Evolutionary conservation across 2,329 filamentous ascomycete genomes (phyloP), one percentile per base, ranked within the genome.

Genomic region (Neurospora sp.): DNA sequence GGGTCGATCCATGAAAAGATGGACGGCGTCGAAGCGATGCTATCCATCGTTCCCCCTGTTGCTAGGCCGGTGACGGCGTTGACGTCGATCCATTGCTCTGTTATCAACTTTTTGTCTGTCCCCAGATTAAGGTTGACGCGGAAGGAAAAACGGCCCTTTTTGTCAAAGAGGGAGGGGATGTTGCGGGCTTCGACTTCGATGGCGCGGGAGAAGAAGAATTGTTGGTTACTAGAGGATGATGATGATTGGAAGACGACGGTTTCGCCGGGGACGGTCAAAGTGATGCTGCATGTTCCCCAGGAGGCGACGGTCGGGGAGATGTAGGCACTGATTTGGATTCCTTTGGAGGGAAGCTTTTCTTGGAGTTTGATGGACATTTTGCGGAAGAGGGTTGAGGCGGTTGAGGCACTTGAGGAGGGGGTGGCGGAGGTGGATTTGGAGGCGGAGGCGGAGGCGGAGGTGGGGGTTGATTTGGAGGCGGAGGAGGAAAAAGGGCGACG

Each of bases 111-210:
- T 1, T 19, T 19, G 19, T 19, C 19, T 19, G 19, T 19, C 19
- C 19, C 19, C 19, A 19, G 19, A 19, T 19, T 19, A 19, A 19
- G 19, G 19, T 19, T 75, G 6, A 81, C 79, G 74, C 79, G 78
- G 75, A 81, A 84, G 4, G 78, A 76, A 71, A 85, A 85, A 15
- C 78, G 79, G 1, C 83, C 83, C 0, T 76, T 78, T 73, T 82
- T 83, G 72, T 82, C 79, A 75, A 84, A 82, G 66, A 78, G 71
- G 40, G 76, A 78, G 17, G 77, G 72, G 42, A 85, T 82, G 69
- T 82, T 79, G 17, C 76, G 76, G 33, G 80, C 78, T 33, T 85
- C 83, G 36, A 85, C 80, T 76, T 85, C 82, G 10, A 85, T 75
- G 68, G 82, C 79, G 66, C 81, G 78, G 68, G 76, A 76, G 66